These are phyloP conservation scores for Balamuthia mandrillaris DNA, from an alignment of 208 protist species.

Conservation along the genomic window DNA sequence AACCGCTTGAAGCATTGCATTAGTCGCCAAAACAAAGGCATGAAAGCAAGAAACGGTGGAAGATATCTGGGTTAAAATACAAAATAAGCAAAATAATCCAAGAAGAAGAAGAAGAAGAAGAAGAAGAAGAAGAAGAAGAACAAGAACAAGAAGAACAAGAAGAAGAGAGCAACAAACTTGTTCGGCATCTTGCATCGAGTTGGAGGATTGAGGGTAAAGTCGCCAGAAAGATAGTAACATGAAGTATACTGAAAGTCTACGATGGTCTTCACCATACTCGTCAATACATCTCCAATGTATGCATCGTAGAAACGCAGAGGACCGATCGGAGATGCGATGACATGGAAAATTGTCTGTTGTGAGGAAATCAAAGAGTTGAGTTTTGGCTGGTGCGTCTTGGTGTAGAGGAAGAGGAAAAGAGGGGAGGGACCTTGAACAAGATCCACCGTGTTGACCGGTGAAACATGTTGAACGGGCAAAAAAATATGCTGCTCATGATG, in stretches of 20 bases:
- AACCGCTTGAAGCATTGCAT: slow-evolving; percentile 51
- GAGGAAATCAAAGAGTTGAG: not conserved
- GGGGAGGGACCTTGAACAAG: slow-evolving; percentile 21
- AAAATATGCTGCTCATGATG: slow-evolving; percentile 30
- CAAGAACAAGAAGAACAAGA: not conserved
- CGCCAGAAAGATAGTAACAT: slow-evolving; percentile 49
- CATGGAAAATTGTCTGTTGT: not conserved
- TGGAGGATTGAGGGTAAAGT: not conserved
- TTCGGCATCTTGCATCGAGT: not conserved
- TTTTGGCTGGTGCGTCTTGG: not conserved
- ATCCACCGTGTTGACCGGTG: slow-evolving; percentile 40
- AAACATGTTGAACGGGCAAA: slow-evolving; percentile 53
- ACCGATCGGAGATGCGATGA: slow-evolving; percentile 43
- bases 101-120: not conserved
- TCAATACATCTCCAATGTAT: slow-evolving; percentile 50
- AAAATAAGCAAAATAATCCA: not conserved
- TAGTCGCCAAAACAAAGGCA: slow-evolving; percentile 50
- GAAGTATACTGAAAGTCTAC: slow-evolving; percentile 51
- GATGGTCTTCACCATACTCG: slow-evolving; percentile 55
- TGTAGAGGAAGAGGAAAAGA: not conserved
- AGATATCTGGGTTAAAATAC: slow-evolving; percentile 25
- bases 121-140: not conserved
- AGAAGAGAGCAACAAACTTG: not conserved
- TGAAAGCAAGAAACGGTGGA: slow-evolving; percentile 29
- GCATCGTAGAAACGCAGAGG: slow-evolving; percentile 36